These are phyloP conservation scores for Lachnellula hyalina DNA, from an alignment of 2,329 filamentous ascomycete species.

Conservation along the genomic window DNA sequence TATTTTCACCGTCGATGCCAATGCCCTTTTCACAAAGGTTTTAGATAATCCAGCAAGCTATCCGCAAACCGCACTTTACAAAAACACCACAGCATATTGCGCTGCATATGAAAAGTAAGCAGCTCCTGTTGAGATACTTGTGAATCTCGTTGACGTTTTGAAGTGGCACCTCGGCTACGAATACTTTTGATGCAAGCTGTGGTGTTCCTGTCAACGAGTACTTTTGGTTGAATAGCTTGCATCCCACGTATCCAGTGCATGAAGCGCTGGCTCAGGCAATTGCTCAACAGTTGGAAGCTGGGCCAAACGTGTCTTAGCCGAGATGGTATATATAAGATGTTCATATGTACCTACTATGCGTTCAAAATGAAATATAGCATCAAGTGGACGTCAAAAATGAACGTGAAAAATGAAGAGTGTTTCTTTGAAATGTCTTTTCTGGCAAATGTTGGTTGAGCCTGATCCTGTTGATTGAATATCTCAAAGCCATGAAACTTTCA, in stretches of 20 bases:
- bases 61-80: constrained; percentile 44
- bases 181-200: constrained; percentile 42
- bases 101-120: constrained; percentile 48
- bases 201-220: constrained; percentile 54
- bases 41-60: constrained; percentile 47
- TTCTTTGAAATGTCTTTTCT: too few relatives aligned
- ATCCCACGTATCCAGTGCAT: constrained; percentile 60
- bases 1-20: constrained; percentile 49
- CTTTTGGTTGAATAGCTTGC: constrained; percentile 58
- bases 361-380: neutral
- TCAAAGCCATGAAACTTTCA: too few relatives aligned
- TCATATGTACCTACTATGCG: neutral
- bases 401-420: too few relatives aligned
- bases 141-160: constrained; percentile 1
- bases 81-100: constrained; percentile 53
- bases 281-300: constrained; percentile 34
- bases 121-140: neutral
- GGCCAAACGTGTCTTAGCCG: constrained; percentile 36
- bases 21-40: constrained; percentile 45
- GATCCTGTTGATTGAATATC: too few relatives aligned
- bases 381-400: too few relatives aligned
- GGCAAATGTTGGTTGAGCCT: too few relatives aligned
- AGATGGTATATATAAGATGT: neutral
- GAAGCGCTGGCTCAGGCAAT: constrained; percentile 51
- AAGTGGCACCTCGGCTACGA: constrained; percentile 41